Evolutionary conservation across 129 eudicot species (phyloP), one percentile per base, ranked within the genome.

Genomic region (Erigeron canadensis): DNA sequence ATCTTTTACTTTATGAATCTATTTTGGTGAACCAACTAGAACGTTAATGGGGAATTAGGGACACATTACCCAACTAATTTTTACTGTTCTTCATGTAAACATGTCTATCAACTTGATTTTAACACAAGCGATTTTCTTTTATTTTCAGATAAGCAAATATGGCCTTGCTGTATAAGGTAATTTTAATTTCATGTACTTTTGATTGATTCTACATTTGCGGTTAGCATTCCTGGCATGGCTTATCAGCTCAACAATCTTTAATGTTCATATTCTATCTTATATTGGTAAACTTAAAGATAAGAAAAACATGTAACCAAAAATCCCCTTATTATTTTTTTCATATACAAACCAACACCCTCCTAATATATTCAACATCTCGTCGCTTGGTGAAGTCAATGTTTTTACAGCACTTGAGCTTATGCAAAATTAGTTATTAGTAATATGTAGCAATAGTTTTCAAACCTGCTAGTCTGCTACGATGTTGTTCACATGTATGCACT

Each of bases 121-220:
- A 70, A 63, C 68, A 0, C 43, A 6, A 71, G 44, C 8, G 46
- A 62, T 12, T 51, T 71, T 41, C 55, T 28, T 15, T 70, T 15
- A 41, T 64, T 78, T 71, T 43, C 82, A 78, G 82, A 56, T 71
- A 71, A 50, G 54, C 65, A 19, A 65, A 57, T 21, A 82, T 82
- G 86, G 86, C 86, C 11, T 45, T 75, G 71, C 72, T 82, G 73
- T 82, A 77, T 51, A 82, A 82, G 86, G 86, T 82, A 77, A 19
- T 23, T 28, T 13, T 13, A 12, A 6, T 53, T 51, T 70, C 28
- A 50, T 45, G 23, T 41, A 8, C 18, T 41, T 75, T 28, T 67
- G 8, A 34, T 56, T 16, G 9, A 22, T 66, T 15, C 67, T 55
- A 43, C 64, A 7, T 10, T 50, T 34, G 40, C 45, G 51, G 10